These are phyloP conservation scores for Cytospora piceicola DNA, from an alignment of 2,329 filamentous ascomycete species.

Conservation along the genomic window DNA sequence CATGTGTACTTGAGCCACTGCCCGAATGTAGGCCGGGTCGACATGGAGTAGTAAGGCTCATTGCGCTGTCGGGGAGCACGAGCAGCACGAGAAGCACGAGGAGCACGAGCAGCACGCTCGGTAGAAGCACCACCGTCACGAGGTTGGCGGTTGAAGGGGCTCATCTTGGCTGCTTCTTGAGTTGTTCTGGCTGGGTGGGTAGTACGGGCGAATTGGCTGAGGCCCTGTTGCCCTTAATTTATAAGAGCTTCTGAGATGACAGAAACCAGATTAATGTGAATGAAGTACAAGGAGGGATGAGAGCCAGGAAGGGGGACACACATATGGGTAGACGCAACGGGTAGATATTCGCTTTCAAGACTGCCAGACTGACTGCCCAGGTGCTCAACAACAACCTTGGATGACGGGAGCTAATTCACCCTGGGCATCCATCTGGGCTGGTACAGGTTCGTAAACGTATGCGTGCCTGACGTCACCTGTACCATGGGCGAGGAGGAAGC, in stretches of 20 bases:
- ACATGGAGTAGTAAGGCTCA: conserved; percentile 36
- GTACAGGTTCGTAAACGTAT: neutral
- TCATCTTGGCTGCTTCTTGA: conserved; percentile 32
- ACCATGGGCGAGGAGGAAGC: too few species aligned
- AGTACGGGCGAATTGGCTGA: neutral
- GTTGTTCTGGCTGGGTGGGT: neutral
- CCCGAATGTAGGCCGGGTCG: conserved; percentile 51
- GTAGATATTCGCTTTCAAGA: neutral
- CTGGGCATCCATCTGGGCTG: too few species aligned
- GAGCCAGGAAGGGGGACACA: neutral
- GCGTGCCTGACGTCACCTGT: conserved; percentile 14
- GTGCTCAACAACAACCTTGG: too few species aligned
- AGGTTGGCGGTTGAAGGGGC: conserved; percentile 35
- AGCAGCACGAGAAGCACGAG: neutral
- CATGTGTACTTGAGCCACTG: conserved; percentile 71
- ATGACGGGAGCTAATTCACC: neutral
- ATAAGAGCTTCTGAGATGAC: neutral
- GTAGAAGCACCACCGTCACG: conserved; percentile 28
- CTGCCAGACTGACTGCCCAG: too few species aligned
- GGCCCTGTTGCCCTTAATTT: neutral
- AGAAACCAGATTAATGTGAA: neutral
- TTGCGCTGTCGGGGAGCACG: conserved; percentile 12
- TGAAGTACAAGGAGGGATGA: neutral
- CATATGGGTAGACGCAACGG: neutral
- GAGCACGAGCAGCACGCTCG: conserved; percentile 1